Conservation (phyloP, 179 eudicot species). For the Heliamphora pulchella region DNA sequence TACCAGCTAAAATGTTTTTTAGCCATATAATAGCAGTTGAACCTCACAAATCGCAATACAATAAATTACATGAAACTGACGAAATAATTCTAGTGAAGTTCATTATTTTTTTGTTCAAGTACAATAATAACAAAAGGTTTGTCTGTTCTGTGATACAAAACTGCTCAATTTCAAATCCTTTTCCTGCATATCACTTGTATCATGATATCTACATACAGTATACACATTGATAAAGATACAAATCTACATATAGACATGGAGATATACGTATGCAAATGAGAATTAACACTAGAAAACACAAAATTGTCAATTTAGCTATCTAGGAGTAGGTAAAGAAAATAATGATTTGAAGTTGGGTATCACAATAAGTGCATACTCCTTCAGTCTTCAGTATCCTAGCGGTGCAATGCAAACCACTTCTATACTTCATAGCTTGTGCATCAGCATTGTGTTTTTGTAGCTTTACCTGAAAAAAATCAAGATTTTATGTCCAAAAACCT, state of each 20-base stretch:
- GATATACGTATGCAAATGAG: neutral
- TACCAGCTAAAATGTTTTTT: neutral
- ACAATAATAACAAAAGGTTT: neutral
- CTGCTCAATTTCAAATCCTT: neutral
- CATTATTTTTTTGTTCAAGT: neutral
- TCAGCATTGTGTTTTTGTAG: slow-evolving; percentile 85
- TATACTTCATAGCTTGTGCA: slow-evolving; percentile 58
- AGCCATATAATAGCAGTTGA: neutral
- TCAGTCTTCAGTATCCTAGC: slow-evolving; percentile 72
- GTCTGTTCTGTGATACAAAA: neutral
- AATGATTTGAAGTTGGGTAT: slow-evolving; percentile 20
- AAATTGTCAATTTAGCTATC: neutral
- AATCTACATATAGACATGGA: neutral
- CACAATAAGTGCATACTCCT: slow-evolving; percentile 68
- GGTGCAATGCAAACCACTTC: slow-evolving; percentile 78
- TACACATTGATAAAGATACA: neutral
- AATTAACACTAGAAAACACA: neutral
- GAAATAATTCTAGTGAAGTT: neutral
- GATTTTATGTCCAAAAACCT: neutral
- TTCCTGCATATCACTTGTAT: neutral
- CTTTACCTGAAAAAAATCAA: slow-evolving; percentile 55
- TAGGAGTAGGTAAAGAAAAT: neutral
- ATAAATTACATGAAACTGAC: neutral
- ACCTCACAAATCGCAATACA: neutral
- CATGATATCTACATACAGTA: neutral